These are phyloP conservation scores for Boletales sp. DNA, from an alignment of 768 basidiomycete species.

Conservation along the genomic window DNA sequence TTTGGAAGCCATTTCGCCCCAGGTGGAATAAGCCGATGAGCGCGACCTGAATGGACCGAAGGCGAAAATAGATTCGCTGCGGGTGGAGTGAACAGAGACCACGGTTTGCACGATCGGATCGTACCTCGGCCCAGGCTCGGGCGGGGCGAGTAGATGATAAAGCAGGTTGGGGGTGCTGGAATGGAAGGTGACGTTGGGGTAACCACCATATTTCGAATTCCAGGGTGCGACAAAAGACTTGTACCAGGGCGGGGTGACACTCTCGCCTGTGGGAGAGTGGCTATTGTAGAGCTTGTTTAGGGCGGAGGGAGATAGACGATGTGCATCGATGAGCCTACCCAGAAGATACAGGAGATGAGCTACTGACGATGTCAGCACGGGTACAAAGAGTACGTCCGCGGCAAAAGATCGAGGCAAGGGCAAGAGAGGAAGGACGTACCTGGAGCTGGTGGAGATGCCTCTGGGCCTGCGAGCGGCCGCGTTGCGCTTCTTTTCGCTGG, in stretches of 20 bases:
- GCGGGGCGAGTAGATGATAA: slow-evolving; percentile 71
- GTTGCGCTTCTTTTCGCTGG: slow-evolving; percentile 77
- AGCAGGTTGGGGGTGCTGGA: slow-evolving; percentile 67
- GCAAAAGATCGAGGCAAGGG: slow-evolving; percentile 10
- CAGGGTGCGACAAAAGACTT: slow-evolving; percentile 25
- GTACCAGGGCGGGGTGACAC: slow-evolving; percentile 25
- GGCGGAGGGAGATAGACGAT: slow-evolving; percentile 15
- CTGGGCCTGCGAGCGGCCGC: slow-evolving; percentile 61
- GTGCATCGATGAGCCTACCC: slow-evolving; percentile 37
- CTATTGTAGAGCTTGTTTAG: slow-evolving; percentile 29
- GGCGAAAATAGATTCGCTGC: slow-evolving; percentile 37
- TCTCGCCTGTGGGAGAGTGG: slow-evolving; percentile 27
- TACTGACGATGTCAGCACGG: slow-evolving; percentile 24
- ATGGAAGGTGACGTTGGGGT: slow-evolving; percentile 50
- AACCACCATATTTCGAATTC: slow-evolving; percentile 31
- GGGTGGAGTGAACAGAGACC: slow-evolving; percentile 17
- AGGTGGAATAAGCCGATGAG: slow-evolving; percentile 55
- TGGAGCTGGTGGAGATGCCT: slow-evolving; percentile 50
- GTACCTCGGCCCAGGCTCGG: slow-evolving; percentile 49
- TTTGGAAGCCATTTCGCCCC: slow-evolving; percentile 73
- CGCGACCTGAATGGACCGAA: slow-evolving; percentile 31
- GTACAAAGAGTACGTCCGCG: slow-evolving; percentile 23
- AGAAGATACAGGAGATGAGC: slow-evolving; percentile 32
- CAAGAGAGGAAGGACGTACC: slow-evolving; percentile 30
- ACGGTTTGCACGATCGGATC: slow-evolving; percentile 9